phyloP scores from a whole-genome alignment of 768 basidiomycete genomes.

The Pleurotus cornucopiae region DNA sequence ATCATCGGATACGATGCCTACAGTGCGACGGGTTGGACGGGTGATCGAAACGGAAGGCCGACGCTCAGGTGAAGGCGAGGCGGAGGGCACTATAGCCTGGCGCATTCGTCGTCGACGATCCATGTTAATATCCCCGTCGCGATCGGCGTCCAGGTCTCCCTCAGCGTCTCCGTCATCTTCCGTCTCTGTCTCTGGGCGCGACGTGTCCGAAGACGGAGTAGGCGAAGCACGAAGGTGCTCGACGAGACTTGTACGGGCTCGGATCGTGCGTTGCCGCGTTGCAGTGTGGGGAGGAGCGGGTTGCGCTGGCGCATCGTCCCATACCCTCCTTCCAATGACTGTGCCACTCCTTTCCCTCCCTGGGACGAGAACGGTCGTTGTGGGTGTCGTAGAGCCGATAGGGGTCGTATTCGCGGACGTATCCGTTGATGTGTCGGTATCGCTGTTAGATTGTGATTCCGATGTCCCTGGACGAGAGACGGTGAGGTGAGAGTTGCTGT shows the following conservation, averaged over 20 bases:
- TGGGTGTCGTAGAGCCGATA: slow-evolving; percentile 53
- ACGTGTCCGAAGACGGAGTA: slow-evolving; percentile 44
- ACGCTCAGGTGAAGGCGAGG: slow-evolving; percentile 29
- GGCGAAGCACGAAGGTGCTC: slow-evolving; percentile 18
- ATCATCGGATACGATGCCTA: slow-evolving; percentile 39
- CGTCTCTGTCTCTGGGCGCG: slow-evolving; percentile 69
- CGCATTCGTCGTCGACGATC: slow-evolving; percentile 21
- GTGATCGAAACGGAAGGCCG: slow-evolving; percentile 16
- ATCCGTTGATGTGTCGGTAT: slow-evolving; percentile 61
- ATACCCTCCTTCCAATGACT: slow-evolving; percentile 60
- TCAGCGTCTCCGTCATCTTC: slow-evolving; percentile 68
- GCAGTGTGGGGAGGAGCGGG: slow-evolving; percentile 13
- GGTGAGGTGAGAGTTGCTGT: slow-evolving; percentile 17
- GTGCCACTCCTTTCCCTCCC: slow-evolving; percentile 72
- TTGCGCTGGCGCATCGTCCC: slow-evolving; percentile 36
- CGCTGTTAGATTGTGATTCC: slow-evolving; percentile 38
- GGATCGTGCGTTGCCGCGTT: slow-evolving; percentile 23
- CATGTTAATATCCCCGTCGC: slow-evolving; percentile 55
- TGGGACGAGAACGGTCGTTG: slow-evolving; percentile 54
- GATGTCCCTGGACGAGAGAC: slow-evolving; percentile 15
- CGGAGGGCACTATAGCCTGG: slow-evolving; percentile 12
- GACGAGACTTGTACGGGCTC: slow-evolving; percentile 17
- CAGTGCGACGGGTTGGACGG: slow-evolving; percentile 24
- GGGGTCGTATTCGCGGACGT: slow-evolving; percentile 59
- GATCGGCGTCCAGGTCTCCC: slow-evolving; percentile 30